Base-by-base conservation (phyloP, 768 basidiomycete species). In the Suillus weaverae region DNA sequence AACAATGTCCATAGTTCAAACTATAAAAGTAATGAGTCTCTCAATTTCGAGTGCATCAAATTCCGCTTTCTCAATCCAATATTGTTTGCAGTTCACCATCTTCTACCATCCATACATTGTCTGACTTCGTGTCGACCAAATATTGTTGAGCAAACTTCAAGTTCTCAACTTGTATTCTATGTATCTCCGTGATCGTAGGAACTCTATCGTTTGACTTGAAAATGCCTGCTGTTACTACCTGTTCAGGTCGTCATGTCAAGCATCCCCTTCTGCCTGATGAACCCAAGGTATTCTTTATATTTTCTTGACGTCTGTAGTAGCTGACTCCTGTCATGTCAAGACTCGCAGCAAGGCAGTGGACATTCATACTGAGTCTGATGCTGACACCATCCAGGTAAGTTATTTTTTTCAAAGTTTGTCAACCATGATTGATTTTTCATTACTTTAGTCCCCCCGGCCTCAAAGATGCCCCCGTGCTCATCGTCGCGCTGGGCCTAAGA, bases 111-210 rank as follows among this genome's bases (percentile, higher is more conserved):
- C 48, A 14, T 50, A 50, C 48, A 50, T 8, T 2, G 33, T 54
- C 53, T 54, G 53, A 54, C 53, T 54, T 54, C 20, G 20, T 54
- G 53, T 54, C 32, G 11, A 32, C 20, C 53, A 54, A 16, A 50
- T 20, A 54, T 33, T 33, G 33, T 54, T 54, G 53, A 54, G 53
- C 9, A 54, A 35, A 54, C 53, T 54, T 54, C 2, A 20, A 54
- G 53, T 54, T 54, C 32, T 54, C 53, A 54, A 54, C 32, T 54
- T 54, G 5, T 54, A 13, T 54, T 54, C 53, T 0, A 54, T 5
- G 20, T 54, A 54, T 54, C 53, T 54, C 33, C 20, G 2, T 35
- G 53, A 54, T 54, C 20, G 1, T 54, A 6, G 32, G 33, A 54
- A 54, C 20, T 0, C 33, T n/a, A 50, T 50, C 48, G 2, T 16